Percentiles rank a stretch among this genome's conserved stretches.
Conservation (phyloP, 2,329 filamentous ascomycete species). For the Talaromyces sp. region DNA sequence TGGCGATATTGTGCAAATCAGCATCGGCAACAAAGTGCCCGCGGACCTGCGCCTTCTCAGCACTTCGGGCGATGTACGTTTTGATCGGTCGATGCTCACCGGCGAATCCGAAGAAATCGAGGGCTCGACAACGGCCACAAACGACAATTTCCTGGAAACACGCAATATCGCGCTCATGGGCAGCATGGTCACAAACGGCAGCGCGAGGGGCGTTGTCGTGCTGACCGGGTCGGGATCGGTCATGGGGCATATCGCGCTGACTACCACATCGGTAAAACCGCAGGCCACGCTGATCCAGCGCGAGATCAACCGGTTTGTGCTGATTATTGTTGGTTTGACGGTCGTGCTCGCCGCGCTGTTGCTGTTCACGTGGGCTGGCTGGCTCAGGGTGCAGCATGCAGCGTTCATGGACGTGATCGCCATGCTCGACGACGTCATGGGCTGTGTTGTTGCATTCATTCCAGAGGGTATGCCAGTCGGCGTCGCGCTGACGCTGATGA, state of each 20-base stretch:
- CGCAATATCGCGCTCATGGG: slow-evolving; percentile 72
- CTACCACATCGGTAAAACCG: slow-evolving; percentile 66
- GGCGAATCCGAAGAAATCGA: slow-evolving; percentile 64
- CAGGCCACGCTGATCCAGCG: slow-evolving; percentile 66
- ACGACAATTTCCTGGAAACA: slow-evolving; percentile 73
- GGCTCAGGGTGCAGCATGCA: slow-evolving; percentile 61
- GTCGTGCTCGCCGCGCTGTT: slow-evolving; percentile 53
- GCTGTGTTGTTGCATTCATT: slow-evolving; percentile 71
- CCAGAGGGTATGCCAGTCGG: slow-evolving; percentile 70
- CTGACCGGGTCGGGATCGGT: slow-evolving; percentile 68
- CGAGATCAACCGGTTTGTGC: slow-evolving; percentile 68
- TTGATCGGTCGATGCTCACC: slow-evolving; percentile 71
- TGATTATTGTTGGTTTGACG: slow-evolving; percentile 65
- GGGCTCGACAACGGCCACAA: slow-evolving; percentile 60
- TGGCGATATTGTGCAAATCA: slow-evolving; percentile 65
- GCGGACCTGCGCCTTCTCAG: slow-evolving; percentile 69
- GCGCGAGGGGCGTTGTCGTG: slow-evolving; percentile 63
- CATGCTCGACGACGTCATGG: slow-evolving; percentile 69
- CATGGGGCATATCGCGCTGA: slow-evolving; percentile 69
- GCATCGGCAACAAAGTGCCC: slow-evolving; percentile 68
- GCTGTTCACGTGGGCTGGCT: slow-evolving; percentile 56
- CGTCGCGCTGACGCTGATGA: slow-evolving; percentile 66
- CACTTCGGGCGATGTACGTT: slow-evolving; percentile 64
- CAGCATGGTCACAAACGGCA: slow-evolving; percentile 69
- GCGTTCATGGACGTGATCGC: slow-evolving; percentile 67